Evolutionary conservation across 2,329 filamentous ascomycete species (phyloP).

Genomic region (Arthrobotrys musiformis): DNA sequence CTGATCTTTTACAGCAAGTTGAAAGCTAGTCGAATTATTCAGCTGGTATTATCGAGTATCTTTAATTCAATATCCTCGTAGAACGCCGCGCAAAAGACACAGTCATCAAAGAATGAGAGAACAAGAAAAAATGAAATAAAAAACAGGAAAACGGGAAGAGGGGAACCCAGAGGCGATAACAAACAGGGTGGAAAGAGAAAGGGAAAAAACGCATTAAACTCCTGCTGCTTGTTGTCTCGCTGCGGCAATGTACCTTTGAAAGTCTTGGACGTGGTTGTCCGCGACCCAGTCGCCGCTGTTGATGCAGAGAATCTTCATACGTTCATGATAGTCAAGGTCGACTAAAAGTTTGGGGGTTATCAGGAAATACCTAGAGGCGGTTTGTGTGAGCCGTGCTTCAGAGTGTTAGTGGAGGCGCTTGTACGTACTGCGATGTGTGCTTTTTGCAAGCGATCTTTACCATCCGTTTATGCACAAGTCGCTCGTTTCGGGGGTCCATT

Average conservation of each 20-base stretch:
- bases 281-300: conserved; percentile 77
- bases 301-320: conserved; percentile 95
- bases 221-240: conserved; percentile 29
- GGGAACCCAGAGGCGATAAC: no score
- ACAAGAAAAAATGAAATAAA: no score
- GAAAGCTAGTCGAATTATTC: no score
- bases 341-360: conserved; percentile 95
- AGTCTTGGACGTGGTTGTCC: conserved; percentile 64
- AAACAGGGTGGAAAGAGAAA: no score
- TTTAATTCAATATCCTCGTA: no score
- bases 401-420: not conserved
- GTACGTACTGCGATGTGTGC: conserved; percentile 71
- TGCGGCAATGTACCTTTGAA: conserved; percentile 60
- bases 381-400: not conserved
- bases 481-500: conserved; percentile 98
- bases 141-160: no score
- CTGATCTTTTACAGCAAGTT: no score
- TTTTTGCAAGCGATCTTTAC: conserved; percentile 94
- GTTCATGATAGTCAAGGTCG: conserved; percentile 83
- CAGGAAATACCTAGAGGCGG: conserved; percentile 78
- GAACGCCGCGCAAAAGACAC: no score
- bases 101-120: no score
- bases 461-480: conserved; percentile 97
- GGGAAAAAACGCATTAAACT: not conserved
- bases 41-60: no score